Conservation (phyloP, 148 eudicot species). For the Camellia japonica region DNA sequence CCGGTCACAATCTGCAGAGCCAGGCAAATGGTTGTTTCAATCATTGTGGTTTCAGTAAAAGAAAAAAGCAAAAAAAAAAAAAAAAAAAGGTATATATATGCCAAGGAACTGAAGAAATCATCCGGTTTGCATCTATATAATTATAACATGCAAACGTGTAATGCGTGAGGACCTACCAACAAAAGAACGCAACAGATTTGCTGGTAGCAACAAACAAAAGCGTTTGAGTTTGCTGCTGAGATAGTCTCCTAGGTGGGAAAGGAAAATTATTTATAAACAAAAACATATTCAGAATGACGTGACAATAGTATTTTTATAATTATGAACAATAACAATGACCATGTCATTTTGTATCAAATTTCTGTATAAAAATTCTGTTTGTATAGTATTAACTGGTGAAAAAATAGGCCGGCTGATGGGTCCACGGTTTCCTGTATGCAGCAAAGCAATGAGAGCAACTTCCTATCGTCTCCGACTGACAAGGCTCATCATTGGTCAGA, state of each 20-base stretch:
- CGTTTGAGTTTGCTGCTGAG: background rate
- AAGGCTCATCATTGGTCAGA: background rate
- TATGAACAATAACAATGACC: too few relatives aligned
- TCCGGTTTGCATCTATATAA: background rate
- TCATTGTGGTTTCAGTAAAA: slow-evolving; percentile 10
- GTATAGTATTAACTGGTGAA: too few relatives aligned
- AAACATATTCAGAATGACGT: too few relatives aligned
- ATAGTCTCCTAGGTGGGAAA: background rate
- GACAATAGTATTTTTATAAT: too few relatives aligned
- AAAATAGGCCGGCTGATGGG: background rate
- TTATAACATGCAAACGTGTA: background rate
- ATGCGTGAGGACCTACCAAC: background rate
- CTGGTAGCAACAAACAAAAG: background rate
- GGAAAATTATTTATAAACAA: background rate
- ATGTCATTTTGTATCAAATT: too few relatives aligned
- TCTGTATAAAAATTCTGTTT: too few relatives aligned
- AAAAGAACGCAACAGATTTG: background rate
- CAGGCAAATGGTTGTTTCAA: slow-evolving; percentile 14
- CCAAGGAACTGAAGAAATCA: background rate
- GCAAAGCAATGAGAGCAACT: background rate
- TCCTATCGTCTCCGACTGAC: background rate
- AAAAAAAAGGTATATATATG: background rate
- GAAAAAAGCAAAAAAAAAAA: background rate
- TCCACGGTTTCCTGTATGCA: background rate
- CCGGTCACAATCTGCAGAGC: slow-evolving; percentile 7